These are phyloP conservation scores for Pontederia paniculata DNA, from an alignment of 176 grass and related monocot genomes.

Conservation along the genomic window DNA sequence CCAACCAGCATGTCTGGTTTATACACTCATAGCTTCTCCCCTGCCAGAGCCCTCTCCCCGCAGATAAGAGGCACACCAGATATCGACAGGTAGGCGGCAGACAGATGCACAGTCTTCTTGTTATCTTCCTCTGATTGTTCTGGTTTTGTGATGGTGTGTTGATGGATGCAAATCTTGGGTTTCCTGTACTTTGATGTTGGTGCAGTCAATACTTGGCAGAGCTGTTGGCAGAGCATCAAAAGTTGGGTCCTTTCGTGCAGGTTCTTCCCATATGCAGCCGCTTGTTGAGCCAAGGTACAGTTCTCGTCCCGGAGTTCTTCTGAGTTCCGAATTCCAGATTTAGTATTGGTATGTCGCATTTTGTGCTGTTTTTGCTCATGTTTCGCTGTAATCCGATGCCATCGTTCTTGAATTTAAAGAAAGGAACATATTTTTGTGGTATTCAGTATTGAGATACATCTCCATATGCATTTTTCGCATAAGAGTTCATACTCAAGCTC, in stretches of 20 bases:
- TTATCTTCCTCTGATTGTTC: conserved; percentile 1
- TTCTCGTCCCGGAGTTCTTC: background rate
- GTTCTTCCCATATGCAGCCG: conserved; percentile 81
- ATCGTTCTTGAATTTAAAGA: too few species aligned
- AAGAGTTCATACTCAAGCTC: too few species aligned
- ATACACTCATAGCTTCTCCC: conserved; percentile 69
- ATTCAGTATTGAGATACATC: too few species aligned
- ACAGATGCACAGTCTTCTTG: conserved; percentile 16
- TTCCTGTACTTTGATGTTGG: conserved; percentile 17
- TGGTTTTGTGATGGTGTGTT: conserved; percentile 9
- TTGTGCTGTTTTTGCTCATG: too few species aligned
- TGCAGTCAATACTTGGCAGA: conserved; percentile 76
- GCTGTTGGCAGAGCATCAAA: conserved; percentile 74
- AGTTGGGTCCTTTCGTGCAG: conserved; percentile 83
- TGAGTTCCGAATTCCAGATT: background rate
- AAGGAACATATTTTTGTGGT: too few species aligned
- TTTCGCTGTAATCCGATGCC: too few species aligned
- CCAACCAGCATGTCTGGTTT: conserved; percentile 66
- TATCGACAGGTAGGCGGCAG: conserved; percentile 57
- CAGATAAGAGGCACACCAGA: conserved; percentile 73
- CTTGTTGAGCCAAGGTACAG: conserved; percentile 57
- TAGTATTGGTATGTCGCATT: too few species aligned
- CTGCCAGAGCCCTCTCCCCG: conserved; percentile 64
- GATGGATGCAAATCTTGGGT: background rate
- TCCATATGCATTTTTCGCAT: too few species aligned